Percentiles rank a stretch among this genome's conserved stretches.
Evolutionary conservation across 2,329 filamentous ascomycete species (phyloP).

Genomic region (Diaporthe citri): DNA sequence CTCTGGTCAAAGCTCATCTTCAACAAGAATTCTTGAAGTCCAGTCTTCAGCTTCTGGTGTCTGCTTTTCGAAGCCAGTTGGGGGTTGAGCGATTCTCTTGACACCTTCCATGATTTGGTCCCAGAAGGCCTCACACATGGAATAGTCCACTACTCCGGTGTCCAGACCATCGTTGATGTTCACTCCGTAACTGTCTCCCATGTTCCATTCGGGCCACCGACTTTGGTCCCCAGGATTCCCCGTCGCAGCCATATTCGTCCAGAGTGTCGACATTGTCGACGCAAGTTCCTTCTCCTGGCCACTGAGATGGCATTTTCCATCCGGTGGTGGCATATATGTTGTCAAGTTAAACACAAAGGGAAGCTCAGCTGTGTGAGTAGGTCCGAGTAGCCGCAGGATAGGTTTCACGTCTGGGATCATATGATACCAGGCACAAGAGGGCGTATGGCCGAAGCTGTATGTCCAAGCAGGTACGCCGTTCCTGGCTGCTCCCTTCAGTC

Average conservation of each 20-base stretch:
- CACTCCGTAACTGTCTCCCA: neutral
- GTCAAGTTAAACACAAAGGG: constrained; percentile 8
- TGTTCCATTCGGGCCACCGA: neutral
- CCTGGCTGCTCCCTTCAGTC: neutral
- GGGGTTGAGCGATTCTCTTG: neutral
- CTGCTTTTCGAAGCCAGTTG: neutral
- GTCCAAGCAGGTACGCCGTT: constrained; percentile 19
- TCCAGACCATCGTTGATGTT: neutral
- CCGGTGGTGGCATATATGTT: neutral
- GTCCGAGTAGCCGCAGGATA: neutral
- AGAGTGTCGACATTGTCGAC: neutral
- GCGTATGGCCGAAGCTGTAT: constrained; percentile 10
- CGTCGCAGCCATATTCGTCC: constrained; percentile 14
- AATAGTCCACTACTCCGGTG: constrained; percentile 8
- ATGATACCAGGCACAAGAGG: neutral
- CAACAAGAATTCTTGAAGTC: neutral
- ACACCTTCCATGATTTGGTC: neutral
- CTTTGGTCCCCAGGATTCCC: neutral
- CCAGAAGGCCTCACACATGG: neutral
- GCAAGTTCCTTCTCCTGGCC: neutral
- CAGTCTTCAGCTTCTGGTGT: neutral
- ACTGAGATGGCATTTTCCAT: neutral
- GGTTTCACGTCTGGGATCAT: neutral
- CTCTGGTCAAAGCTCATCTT: neutral
- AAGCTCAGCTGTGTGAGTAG: constrained; percentile 1